Base-by-base conservation (phyloP, 2,329 filamentous ascomycete genomes). In the Colletotrichum plurivorum region DNA sequence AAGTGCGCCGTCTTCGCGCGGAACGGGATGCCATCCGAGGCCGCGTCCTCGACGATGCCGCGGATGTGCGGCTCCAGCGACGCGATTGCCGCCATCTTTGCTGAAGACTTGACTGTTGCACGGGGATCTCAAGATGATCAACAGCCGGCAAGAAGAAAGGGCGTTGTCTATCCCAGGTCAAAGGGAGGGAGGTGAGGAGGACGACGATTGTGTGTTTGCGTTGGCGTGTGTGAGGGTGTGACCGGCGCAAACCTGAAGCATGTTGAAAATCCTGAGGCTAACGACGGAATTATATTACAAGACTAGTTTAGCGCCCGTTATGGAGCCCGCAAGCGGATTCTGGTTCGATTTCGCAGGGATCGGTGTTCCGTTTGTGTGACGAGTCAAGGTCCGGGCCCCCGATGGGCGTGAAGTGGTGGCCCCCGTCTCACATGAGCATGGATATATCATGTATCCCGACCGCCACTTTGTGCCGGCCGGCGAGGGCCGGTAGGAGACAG, bases 1-100 rank as follows among this genome's bases (percentile, higher is more conserved):
- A 91, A 82, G 80, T 98, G 91, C 63, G 88, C 84, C 68, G 88
- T 84, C 67, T 86, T 87, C 6, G 93, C 93, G 78, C 92, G 93
- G 83, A 98, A 97, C 52, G 94, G 90, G 48, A 96, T 75, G 53
- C 76, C 77, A 64, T 83, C 79, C 16, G 55, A 62, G 63, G 71
- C 71, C 62, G 75, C 74, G 53, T 71, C 63, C n/a, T 73, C 71
- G 58, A 81, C 75, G 76, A 81, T 79, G 49, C 79, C 76, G 27
- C 73, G 75, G 60, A 78, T 76, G 36, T 76, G 73, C 68, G 83
- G 80, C 63, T 84, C 79, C 71, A 83, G 62, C n/a, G 67, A 69
- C n/a, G 51, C 67, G 9, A 56, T 20, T 18, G 55, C 55, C 25
- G 67, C 52, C 67, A 69, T 69, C 20, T 60, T 36, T 31, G 13